A percentile compares a stretch with the other conserved stretches of the same genome.
Evolutionary conservation across 1,139 yeast genomes (phyloP).

Genomic region (Zygoascus hellenicus): DNA sequence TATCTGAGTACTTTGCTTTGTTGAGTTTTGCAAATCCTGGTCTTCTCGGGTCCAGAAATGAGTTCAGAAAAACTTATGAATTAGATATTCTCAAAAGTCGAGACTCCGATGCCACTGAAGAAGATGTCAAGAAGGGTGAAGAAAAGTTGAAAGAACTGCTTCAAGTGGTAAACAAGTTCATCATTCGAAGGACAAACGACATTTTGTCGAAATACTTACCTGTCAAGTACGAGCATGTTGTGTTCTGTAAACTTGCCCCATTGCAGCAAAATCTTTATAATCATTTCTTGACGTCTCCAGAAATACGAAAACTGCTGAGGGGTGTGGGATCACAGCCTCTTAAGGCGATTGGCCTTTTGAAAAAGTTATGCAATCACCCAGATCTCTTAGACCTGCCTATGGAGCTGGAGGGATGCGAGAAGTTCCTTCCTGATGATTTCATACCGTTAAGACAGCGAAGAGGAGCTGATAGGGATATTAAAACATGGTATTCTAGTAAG

Average conservation of each 20-base stretch:
- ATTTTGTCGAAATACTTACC: constrained; percentile 90
- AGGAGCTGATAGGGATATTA: constrained; percentile 57
- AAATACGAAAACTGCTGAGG: constrained; percentile 59
- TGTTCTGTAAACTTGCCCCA: constrained; percentile 78
- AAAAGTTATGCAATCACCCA: constrained; percentile 92
- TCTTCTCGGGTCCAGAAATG: constrained; percentile 73
- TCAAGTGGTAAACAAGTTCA: constrained; percentile 75
- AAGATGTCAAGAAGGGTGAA: constrained; percentile 70
- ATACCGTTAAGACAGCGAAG: constrained; percentile 41
- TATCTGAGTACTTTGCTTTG: constrained; percentile 89
- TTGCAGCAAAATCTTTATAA: constrained; percentile 68
- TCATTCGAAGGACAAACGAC: constrained; percentile 93
- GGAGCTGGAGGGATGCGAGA: constrained; percentile 65
- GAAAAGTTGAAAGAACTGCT: constrained; percentile 65
- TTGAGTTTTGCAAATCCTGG: constrained; percentile 95
- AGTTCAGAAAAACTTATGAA: constrained; percentile 83
- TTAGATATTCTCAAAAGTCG: constrained; percentile 74
- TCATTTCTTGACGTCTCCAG: constrained; percentile 77
- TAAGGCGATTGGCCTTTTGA: constrained; percentile 82
- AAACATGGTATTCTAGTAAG: constrained; percentile 53
- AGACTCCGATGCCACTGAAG: constrained; percentile 84
- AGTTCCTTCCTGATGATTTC: constrained; percentile 71
- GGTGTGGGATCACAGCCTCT: constrained; percentile 80
- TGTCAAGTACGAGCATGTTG: constrained; percentile 91
- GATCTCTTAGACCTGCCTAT: constrained; percentile 70